phyloP scores from a whole-genome alignment of 257 asterid genomes.

The Prunella vulgaris region DNA sequence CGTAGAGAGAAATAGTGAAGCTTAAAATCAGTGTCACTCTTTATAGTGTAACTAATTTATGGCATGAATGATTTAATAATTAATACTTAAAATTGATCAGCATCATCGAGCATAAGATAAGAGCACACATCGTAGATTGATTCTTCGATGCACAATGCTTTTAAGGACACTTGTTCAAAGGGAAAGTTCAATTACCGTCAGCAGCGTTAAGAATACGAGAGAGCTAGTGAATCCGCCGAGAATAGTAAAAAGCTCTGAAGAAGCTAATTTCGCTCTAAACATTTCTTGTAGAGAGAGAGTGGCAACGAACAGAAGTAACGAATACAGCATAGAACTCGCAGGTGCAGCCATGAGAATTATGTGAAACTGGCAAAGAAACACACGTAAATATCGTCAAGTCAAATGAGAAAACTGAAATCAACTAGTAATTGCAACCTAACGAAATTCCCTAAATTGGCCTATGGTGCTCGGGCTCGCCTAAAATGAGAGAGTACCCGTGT shows the following conservation, averaged over 20 bases:
- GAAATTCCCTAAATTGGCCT: not conserved
- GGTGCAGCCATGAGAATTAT: conserved; percentile 60
- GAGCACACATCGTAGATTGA: not conserved
- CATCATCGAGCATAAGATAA: not conserved
- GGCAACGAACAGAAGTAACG: conserved; percentile 64
- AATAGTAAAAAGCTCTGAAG: conserved; percentile 86
- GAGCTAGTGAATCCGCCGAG: conserved; percentile 94
- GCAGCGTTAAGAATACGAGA: conserved; percentile 61
- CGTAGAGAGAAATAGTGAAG: not conserved
- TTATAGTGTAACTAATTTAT: not conserved
- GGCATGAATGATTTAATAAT: not conserved
- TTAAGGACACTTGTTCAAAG: not conserved
- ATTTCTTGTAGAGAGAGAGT: conserved; percentile 81
- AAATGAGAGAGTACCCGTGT: too few relatives aligned
- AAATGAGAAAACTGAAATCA: not conserved
- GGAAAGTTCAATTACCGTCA: conserved; percentile 48
- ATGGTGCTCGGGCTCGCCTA: too few relatives aligned
- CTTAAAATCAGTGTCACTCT: not conserved
- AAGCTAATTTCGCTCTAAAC: conserved; percentile 72
- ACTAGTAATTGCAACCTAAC: not conserved
- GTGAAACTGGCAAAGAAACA: conserved; percentile 12
- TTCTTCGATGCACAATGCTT: not conserved
- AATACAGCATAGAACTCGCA: conserved; percentile 86
- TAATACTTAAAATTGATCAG: not conserved
- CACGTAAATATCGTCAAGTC: not conserved